Percentiles rank a stretch among this genome's conserved stretches.
phyloP scores from a whole-genome alignment of 2,329 filamentous ascomycete genomes.

The Colletotrichum horii region DNA sequence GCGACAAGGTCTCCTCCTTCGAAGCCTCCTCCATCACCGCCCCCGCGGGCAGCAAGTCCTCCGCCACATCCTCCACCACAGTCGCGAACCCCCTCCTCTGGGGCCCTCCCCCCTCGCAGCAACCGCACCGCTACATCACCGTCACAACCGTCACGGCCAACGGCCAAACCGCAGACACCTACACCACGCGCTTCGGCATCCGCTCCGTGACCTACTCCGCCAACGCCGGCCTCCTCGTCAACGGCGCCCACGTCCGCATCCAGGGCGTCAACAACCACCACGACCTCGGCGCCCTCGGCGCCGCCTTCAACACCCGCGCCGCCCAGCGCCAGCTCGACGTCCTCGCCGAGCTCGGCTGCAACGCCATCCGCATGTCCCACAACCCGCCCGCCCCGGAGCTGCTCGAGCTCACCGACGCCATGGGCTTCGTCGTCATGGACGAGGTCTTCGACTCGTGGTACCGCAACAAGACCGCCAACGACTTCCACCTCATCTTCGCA shows the following conservation, averaged over 20 bases:
- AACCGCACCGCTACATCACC: constrained; percentile 53
- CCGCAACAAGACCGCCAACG: constrained; percentile 48
- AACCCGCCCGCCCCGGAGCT: constrained; percentile 58
- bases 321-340: constrained; percentile 53
- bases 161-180: constrained; percentile 41
- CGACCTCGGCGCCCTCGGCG: constrained; percentile 53
- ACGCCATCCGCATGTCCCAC: constrained; percentile 56
- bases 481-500: constrained; percentile 55
- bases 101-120: constrained; percentile 50
- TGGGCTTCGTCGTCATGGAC: constrained; percentile 57
- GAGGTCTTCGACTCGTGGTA: constrained; percentile 61
- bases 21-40: constrained; percentile 32
- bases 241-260: constrained; percentile 47
- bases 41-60: constrained; percentile 32
- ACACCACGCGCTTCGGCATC: constrained; percentile 56
- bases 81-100: constrained; percentile 46
- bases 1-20: constrained; percentile 38
- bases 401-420: constrained; percentile 52
- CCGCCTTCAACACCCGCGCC: constrained; percentile 55
- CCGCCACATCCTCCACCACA: constrained; percentile 34
- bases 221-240: constrained; percentile 49
- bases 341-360: constrained; percentile 54
- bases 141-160: constrained; percentile 41
- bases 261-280: constrained; percentile 57
- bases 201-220: constrained; percentile 45